phyloP scores from a whole-genome alignment of 495 filamentous ascomycete genomes.

The Lentithecium fluviatile region DNA sequence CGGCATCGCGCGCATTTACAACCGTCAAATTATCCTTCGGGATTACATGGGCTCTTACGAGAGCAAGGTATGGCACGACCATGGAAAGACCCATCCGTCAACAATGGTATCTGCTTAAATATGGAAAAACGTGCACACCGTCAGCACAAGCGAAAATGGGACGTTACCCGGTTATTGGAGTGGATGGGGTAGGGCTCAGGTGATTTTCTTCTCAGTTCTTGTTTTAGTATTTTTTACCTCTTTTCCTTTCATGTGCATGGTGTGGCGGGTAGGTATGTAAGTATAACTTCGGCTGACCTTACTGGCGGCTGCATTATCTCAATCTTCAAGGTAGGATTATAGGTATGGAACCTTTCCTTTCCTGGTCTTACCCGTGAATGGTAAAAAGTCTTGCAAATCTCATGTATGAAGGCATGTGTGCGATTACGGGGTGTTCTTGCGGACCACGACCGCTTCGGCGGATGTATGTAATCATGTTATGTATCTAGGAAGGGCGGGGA shows the following conservation, averaged over 20 bases:
- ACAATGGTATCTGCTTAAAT: too few relatives aligned
- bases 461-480: too few relatives aligned
- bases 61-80: not conserved
- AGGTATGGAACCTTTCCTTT: conserved; percentile 39
- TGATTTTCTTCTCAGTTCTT: conserved; percentile 14
- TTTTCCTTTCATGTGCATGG: conserved; percentile 45
- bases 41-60: not conserved
- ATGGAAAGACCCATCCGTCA: not conserved
- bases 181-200: conserved; percentile 25
- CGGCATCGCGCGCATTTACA: not conserved
- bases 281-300: conserved; percentile 30
- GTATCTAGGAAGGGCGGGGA: too few relatives aligned
- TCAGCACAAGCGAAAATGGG: too few relatives aligned
- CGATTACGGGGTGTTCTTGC: too few relatives aligned
- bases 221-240: conserved; percentile 3
- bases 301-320: conserved; percentile 37
- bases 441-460: too few relatives aligned
- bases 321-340: conserved; percentile 33
- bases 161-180: too few relatives aligned
- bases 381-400: too few relatives aligned
- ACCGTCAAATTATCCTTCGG: not conserved
- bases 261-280: conserved; percentile 70
- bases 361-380: conserved; percentile 31
- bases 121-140: too few relatives aligned
- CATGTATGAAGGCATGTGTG: too few relatives aligned